Evolutionary conservation across 2,329 filamentous ascomycete genomes (phyloP), one percentile per base, ranked within the genome.

Genomic region (Ophiocordyceps polyrhachis-furcata): DNA sequence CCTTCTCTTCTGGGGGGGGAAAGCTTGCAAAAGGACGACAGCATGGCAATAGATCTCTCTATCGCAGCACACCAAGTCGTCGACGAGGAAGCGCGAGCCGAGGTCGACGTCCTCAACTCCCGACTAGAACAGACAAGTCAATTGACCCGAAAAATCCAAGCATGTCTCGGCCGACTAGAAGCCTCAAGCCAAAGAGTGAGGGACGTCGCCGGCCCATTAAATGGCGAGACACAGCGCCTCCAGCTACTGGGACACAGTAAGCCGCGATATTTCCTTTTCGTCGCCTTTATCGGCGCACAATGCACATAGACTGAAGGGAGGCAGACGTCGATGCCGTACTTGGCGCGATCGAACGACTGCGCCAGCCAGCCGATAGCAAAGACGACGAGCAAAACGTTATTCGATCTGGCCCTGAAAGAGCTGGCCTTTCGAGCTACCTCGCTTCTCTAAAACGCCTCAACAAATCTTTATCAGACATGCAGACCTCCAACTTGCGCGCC

Each of bases 111-210:
- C 28, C 66, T 83, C 42, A 81, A 79, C 53, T 81, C 77, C 45
- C 70, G 78, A 37, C 76, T 96, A 49, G 86, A 93, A 54, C 96
- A 94, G 72, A 93, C 93, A 53, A 82, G 87, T 48, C 78, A 86
- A 57, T 73, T 96, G 59, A 94, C 87, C 29, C 94, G 91, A 68
- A 94, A 93, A 69, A 95, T 98, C 46, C 83, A 93, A 62, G 81
- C 83, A 25, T 93, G 85, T 44, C 72, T 95, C 52, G 75, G 78
- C 35, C 76, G 88, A 46, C 70, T 98, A 31, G 87, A 96, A 55
- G 77, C 81, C 35, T 93, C 85, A 44, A 91, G 89, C 17, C 86
- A 87, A 63, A 88, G 83, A 48, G 87, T 96, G 19, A 81, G 86
- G 55, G 85, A 94, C 57, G 88, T 93, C 12, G 87, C 93, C 46